Evolutionary conservation across 495 filamentous ascomycete species (phyloP), one percentile per base, ranked within the genome.

Genomic region (Choiromyces venosus): DNA sequence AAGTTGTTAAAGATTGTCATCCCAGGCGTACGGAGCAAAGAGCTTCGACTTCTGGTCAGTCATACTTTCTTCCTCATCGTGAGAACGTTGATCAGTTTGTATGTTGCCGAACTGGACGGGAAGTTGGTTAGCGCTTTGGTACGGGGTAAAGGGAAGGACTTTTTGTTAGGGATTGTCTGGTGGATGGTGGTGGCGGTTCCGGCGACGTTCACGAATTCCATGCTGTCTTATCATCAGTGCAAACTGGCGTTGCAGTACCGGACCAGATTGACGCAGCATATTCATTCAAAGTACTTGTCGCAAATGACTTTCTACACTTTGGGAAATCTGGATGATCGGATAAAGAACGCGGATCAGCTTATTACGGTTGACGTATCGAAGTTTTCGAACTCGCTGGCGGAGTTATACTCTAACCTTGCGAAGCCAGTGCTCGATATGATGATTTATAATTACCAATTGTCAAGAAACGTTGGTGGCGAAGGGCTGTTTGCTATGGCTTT

Each of bases 131-230:
- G 93, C 82, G 92, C 89, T 76, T 83, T 99, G 72, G 93, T 99
- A 37, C 89, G 93, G 79, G 95, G 95, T 9, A 94, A 90, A 77
- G 95, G 95, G 29, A 93, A 87, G 83, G 93, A 96, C 70, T 99
- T 99, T 78, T 84, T 98, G 78, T 88, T 88, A 66, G 91, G 93
- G 14, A 87, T 99, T 75, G 88, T 96, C 6, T 98, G 94, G 93
- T 99, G 95, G 95, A 99, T 99, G 95, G 83, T 93, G 76, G 94
- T 99, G 78, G 93, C 95, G 64, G 86, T 99, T n/a, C 95, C 95
- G 6, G 96, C 95, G 25, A 97, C 96, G 0, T 99, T 98, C 77
- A 99, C 95, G 36, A 99, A 99, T 83, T 97, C 95, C 2, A 98
- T 98, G 96, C 86, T 99, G n/a, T 93, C 93, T 6, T 99, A 96